Evolutionary conservation across 306 rosid genomes (phyloP).

Genomic region (Sesbania bispinosa): DNA sequence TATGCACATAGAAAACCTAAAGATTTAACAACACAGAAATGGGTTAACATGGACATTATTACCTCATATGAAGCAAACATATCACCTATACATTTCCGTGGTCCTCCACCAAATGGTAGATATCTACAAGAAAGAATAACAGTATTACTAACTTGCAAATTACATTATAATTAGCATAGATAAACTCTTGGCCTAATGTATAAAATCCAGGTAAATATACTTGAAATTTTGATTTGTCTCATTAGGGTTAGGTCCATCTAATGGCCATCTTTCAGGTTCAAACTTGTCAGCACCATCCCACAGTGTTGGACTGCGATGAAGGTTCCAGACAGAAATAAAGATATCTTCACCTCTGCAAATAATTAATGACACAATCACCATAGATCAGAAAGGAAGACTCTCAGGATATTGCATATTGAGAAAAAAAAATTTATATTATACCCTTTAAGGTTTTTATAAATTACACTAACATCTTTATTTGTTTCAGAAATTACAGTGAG

Average conservation of each 20-base stretch:
- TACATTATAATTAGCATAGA: neutral
- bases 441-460: neutral
- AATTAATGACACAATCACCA: constrained; percentile 5
- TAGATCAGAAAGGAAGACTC: constrained; percentile 8
- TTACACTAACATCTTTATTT: neutral
- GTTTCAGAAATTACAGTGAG: constrained; percentile 14
- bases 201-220: constrained; percentile 33
- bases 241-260: constrained; percentile 96
- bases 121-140: constrained; percentile 48
- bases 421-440: neutral
- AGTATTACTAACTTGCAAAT: neutral
- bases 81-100: constrained; percentile 88
- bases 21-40: neutral
- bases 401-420: neutral
- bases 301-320: constrained; percentile 76
- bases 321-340: constrained; percentile 90
- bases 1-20: neutral
- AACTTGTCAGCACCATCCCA: constrained; percentile 92
- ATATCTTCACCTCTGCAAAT: constrained; percentile 86
- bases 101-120: constrained; percentile 98
- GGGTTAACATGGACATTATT: constrained; percentile 18
- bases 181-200: constrained; percentile 4
- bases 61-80: constrained; percentile 95
- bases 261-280: constrained; percentile 91
- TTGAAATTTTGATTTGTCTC: constrained; percentile 92